Percentiles rank a stretch among this genome's conserved stretches.
phyloP scores from a whole-genome alignment of 345 rosid species.

The Turnera subulata region DNA sequence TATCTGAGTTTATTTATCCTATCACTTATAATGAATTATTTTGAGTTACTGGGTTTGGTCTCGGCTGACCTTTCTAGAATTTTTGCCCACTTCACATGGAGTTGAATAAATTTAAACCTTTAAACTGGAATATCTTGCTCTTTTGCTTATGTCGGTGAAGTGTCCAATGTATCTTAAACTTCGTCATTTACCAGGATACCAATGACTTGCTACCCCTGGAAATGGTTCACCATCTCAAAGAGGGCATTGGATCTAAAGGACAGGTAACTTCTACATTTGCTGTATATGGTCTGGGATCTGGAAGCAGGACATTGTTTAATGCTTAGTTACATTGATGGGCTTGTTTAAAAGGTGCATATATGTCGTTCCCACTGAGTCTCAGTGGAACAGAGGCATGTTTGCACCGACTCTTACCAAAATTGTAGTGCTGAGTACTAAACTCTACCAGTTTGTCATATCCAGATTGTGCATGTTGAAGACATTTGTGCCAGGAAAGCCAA shows the following conservation, averaged over 20 bases:
- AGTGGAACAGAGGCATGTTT: not conserved
- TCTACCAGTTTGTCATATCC: constrained; percentile 26
- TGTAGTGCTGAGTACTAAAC: constrained; percentile 11
- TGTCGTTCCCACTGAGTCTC: too few relatives aligned
- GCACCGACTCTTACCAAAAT: constrained; percentile 3
- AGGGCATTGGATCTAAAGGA: constrained; percentile 66
- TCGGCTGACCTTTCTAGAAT: too few relatives aligned
- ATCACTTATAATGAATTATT: too few relatives aligned
- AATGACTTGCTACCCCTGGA: constrained; percentile 55
- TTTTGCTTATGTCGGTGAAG: constrained; percentile 3
- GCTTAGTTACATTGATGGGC: not conserved
- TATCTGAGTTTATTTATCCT: too few relatives aligned
- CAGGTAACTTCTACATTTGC: constrained; percentile 47
- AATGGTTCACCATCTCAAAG: constrained; percentile 83
- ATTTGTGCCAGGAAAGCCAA: constrained; percentile 56
- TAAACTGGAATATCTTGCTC: not conserved
- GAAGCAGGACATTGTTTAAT: constrained; percentile 6
- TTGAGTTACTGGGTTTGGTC: too few relatives aligned
- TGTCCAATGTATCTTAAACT: not conserved
- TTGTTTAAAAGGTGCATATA: not conserved
- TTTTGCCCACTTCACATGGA: too few relatives aligned
- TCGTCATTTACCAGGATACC: constrained; percentile 46
- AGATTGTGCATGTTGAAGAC: constrained; percentile 80
- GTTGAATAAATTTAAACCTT: too few relatives aligned
- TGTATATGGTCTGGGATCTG: constrained; percentile 2